Evolutionary conservation across 1,139 yeast species (phyloP), one percentile per base, ranked within the genome.

Genomic region (Sugiyamaella xylanicola): DNA sequence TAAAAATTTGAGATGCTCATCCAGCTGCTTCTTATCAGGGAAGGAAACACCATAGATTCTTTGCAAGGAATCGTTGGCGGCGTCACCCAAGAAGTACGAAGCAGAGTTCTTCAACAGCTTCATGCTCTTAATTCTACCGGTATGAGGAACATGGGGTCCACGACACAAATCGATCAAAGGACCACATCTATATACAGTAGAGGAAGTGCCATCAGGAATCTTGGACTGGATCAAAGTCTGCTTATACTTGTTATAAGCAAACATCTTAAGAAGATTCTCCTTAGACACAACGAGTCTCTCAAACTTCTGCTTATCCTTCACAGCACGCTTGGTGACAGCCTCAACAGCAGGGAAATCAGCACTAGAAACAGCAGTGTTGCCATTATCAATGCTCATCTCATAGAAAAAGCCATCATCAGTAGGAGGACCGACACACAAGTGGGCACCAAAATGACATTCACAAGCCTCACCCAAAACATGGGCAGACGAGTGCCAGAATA

Each of bases 401-500:
- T 95, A 95, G 78, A 93, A 95, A 75, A 95, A 95, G 49, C 99
- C 99, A 63, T 92, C 98, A 53, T 87, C 92, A 59, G 97, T 93
- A 71, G 99, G 99, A 46, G 99, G 99, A 61, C 99, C 99, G 62
- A 84, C 77, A 71, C 88, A 84, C 60, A 95, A 83, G 70, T 92
- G 97, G 63, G 96, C 95, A 62, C 97, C 98, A 72, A 86, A 80
- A 73, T 90, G 95, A 72, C 97, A 87, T 77, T 95, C 99, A 77
- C 96, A 87, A 52, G 98, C 95, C 77, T 95, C 99, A 74, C 99
- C 99, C 65, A 95, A 79, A 59, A 95, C 93, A 75, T 95, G 99
- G 56, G 99, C 99, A 65, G 96, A 87, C 3, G 99, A 93, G 74
- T 95, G 99, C 99, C 99, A 95, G 76, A 95, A 95, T 48, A 93